These are phyloP conservation scores for Calocybe gambosa DNA, from an alignment of 1,284 basidiomycete genomes.

Conservation along the genomic window DNA sequence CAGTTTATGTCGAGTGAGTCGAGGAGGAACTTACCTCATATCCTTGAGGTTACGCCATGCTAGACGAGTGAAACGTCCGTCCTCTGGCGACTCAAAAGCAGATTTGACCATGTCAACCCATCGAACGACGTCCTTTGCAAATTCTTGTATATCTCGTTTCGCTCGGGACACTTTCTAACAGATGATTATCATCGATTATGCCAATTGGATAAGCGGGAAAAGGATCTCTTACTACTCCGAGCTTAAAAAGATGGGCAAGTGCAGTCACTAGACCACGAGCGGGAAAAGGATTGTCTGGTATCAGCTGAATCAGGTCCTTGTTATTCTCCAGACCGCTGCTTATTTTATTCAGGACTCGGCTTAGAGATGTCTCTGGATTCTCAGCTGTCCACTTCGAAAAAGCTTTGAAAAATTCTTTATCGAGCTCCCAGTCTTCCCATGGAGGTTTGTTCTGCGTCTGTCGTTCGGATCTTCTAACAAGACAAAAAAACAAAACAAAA, in stretches of 20 bases:
- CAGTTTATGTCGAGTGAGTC: neutral
- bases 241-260: constrained; percentile 13
- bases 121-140: constrained; percentile 3
- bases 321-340: constrained; percentile 3
- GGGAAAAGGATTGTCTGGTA: constrained; percentile 14
- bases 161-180: neutral
- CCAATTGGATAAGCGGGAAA: neutral
- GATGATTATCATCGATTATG: neutral
- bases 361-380: constrained; percentile 11
- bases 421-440: constrained; percentile 13
- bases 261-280: constrained; percentile 11
- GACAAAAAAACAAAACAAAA: too few relatives aligned
- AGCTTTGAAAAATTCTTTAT: constrained; percentile 9
- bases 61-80: constrained; percentile 7
- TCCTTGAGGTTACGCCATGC: constrained; percentile 10
- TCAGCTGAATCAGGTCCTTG: constrained; percentile 5
- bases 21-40: neutral
- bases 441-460: neutral
- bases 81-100: constrained; percentile 3
- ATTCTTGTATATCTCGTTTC: neutral
- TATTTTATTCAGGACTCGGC: constrained; percentile 8
- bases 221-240: constrained; percentile 10
- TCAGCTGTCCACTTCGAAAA: constrained; percentile 6
- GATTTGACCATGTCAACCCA: constrained; percentile 11
- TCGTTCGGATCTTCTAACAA: neutral